Conservation (phyloP, 1,284 basidiomycete genomes). For the Fomes fomentarius region DNA sequence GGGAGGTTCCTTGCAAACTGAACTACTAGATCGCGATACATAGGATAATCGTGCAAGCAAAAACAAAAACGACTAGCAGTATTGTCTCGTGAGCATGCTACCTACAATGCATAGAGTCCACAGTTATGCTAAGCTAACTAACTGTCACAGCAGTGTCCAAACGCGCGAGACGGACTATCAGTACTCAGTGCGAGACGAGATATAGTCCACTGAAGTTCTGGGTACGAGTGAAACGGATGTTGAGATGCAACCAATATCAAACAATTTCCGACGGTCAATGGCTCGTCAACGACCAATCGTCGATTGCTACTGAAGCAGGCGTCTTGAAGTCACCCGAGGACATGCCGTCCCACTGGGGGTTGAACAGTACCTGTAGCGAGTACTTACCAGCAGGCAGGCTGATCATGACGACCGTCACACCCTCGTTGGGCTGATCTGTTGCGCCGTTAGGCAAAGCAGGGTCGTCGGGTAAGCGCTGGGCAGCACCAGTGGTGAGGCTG, state of each 20-base stretch:
- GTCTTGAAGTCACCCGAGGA: conserved; percentile 62
- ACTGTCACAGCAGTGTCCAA: background rate
- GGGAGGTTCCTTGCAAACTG: too few species aligned
- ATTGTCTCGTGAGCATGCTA: background rate
- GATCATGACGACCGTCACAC: conserved; percentile 83
- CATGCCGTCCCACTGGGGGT: conserved; percentile 80
- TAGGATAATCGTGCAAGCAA: too few species aligned
- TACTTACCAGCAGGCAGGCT: conserved; percentile 69
- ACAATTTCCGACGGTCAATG: conserved; percentile 40
- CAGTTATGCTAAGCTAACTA: background rate
- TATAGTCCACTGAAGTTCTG: background rate
- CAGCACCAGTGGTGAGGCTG: conserved; percentile 47
- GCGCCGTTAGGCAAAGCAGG: conserved; percentile 58
- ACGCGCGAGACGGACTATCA: background rate
- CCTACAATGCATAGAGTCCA: background rate
- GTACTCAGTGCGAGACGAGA: background rate
- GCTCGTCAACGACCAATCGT: conserved; percentile 73
- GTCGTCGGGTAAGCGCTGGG: conserved; percentile 61
- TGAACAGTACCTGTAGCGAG: conserved; percentile 82
- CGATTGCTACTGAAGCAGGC: conserved; percentile 68
- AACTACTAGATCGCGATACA: too few species aligned
- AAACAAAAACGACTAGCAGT: too few species aligned
- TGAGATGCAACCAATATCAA: background rate
- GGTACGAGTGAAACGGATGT: too few species aligned
- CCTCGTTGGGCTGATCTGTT: conserved; percentile 76